Evolutionary conservation across 306 rosid genomes (phyloP).

Genomic region (Quercus engelmannii): DNA sequence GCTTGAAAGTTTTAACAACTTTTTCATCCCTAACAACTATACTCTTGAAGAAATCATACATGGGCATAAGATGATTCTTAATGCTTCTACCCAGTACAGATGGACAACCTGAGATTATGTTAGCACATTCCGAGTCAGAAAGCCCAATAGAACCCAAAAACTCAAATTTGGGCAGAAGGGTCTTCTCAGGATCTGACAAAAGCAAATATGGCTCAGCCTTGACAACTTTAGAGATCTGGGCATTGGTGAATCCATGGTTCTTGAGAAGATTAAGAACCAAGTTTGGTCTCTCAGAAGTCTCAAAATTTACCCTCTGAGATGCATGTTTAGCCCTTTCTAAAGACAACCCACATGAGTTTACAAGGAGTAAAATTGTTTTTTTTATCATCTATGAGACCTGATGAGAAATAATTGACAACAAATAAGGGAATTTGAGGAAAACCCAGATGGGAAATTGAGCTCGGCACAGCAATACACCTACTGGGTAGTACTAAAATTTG

Average conservation of each 20-base stretch:
- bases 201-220: slow-evolving; percentile 4
- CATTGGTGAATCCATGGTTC: slow-evolving; percentile 24
- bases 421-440: too few species aligned
- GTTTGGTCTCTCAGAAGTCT: background rate
- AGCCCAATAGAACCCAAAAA: slow-evolving; percentile 35
- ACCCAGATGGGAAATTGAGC: too few species aligned
- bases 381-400: background rate
- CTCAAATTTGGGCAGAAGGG: slow-evolving; percentile 40
- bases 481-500: too few species aligned
- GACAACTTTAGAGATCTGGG: slow-evolving; percentile 22
- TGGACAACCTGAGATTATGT: background rate
- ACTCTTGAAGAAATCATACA: slow-evolving; percentile 23
- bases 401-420: too few species aligned
- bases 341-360: slow-evolving; percentile 29
- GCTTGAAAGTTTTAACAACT: background rate
- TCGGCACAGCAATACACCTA: too few species aligned
- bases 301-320: slow-evolving; percentile 6
- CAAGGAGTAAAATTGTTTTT: slow-evolving; percentile 19
- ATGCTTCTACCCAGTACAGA: slow-evolving; percentile 9
- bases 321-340: slow-evolving; percentile 5
- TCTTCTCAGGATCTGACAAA: slow-evolving; percentile 20
- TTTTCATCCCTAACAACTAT: slow-evolving; percentile 10
- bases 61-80: slow-evolving; percentile 23
- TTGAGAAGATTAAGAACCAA: slow-evolving; percentile 21
- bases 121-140: slow-evolving; percentile 23